A percentile compares a stretch with the other conserved stretches of the same genome.
phyloP scores from a whole-genome alignment of 768 basidiomycete genomes.

The Strobilomyces dryophilus region DNA sequence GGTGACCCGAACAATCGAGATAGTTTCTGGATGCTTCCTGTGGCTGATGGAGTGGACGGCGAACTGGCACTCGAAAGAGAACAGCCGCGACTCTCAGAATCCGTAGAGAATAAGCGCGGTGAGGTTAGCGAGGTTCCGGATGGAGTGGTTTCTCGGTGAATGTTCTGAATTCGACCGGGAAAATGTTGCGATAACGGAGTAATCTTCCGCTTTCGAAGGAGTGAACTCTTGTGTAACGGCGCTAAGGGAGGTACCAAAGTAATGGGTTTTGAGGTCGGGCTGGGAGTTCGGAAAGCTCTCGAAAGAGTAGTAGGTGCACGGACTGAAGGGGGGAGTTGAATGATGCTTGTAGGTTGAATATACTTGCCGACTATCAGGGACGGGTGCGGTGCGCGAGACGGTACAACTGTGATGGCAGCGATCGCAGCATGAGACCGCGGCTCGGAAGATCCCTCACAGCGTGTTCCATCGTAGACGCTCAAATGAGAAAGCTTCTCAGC shows the following conservation, averaged over 20 bases:
- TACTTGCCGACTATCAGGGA: constrained; percentile 1
- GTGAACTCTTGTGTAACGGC: not conserved
- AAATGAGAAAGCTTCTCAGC: constrained; percentile 13
- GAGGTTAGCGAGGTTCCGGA: constrained; percentile 10
- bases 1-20: not conserved
- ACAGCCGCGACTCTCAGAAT: not conserved
- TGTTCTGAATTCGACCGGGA: not conserved
- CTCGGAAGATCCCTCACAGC: not conserved
- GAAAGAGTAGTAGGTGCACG: not conserved
- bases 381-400: constrained; percentile 16
- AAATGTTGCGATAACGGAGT: constrained; percentile 6
- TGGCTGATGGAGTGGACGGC: constrained; percentile 1
- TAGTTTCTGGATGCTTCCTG: not conserved
- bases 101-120: constrained; percentile 1
- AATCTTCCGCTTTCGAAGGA: not conserved
- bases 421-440: constrained; percentile 11
- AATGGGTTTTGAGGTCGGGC: not conserved
- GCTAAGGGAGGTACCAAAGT: constrained; percentile 8
- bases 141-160: not conserved
- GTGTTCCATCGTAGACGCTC: constrained; percentile 11
- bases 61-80: constrained; percentile 2
- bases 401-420: constrained; percentile 14
- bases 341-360: not conserved
- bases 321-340: not conserved
- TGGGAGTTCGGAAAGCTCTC: constrained; percentile 2